Evolutionary conservation across 345 rosid genomes (phyloP).

Genomic region (Sisymbrium irio): DNA sequence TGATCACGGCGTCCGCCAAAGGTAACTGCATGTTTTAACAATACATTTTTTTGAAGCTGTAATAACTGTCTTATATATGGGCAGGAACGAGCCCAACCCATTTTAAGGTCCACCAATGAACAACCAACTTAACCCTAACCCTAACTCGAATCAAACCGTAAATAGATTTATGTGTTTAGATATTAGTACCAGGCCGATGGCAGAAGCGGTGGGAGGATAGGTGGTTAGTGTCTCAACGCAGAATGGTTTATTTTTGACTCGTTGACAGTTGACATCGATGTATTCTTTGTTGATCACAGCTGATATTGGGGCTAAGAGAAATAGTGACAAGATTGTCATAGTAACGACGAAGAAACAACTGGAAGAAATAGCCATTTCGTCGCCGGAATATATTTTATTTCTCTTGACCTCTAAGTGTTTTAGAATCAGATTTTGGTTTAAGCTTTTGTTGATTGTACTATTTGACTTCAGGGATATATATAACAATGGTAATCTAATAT

Average conservation of each 20-base stretch:
- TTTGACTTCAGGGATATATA: not conserved
- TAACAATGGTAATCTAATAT: not conserved
- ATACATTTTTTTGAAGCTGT: not conserved
- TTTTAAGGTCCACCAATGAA: too few relatives aligned
- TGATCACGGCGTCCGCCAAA: not conserved
- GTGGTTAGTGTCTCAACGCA: conserved; percentile 23
- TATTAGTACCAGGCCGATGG: conserved; percentile 17
- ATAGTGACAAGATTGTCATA: conserved; percentile 12
- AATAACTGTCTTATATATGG: too few relatives aligned
- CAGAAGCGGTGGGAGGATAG: conserved; percentile 20
- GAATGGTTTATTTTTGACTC: conserved; percentile 16
- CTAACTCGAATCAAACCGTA: not conserved
- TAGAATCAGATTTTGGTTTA: conserved; percentile 17
- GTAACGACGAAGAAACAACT: conserved; percentile 25
- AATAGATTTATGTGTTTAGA: not conserved
- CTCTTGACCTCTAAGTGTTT: not conserved
- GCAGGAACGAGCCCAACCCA: too few relatives aligned
- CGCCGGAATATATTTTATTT: not conserved
- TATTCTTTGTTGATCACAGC: not conserved
- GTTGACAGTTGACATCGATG: conserved; percentile 27
- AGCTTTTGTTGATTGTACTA: not conserved
- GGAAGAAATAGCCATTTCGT: conserved; percentile 19
- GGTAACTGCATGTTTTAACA: conserved; percentile 5
- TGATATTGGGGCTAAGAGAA: conserved; percentile 19
- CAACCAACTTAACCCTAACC: too few relatives aligned